phyloP scores from a whole-genome alignment of 2,329 filamentous ascomycete genomes.

The Cylindrodendrum hubeiense region DNA sequence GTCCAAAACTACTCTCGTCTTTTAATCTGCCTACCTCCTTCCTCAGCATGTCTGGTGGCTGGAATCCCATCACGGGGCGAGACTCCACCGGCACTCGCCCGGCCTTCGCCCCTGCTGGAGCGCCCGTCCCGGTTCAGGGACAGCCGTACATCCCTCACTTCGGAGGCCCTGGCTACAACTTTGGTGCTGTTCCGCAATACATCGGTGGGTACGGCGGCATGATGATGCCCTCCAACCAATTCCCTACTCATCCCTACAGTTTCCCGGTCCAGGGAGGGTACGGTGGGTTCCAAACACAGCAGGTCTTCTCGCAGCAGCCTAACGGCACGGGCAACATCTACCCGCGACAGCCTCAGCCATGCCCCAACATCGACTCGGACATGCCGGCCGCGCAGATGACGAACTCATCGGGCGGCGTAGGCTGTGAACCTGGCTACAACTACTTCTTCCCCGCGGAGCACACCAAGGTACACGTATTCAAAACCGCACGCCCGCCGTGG shows the following conservation, averaged over 20 bases:
- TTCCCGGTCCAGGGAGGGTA: not conserved
- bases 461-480: conserved; percentile 70
- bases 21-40: not conserved
- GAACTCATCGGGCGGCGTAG: conserved; percentile 68
- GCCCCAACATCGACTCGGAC: conserved; percentile 56
- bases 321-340: conserved; percentile 52
- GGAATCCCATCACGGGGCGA: conserved; percentile 55
- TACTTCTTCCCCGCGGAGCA: conserved; percentile 71
- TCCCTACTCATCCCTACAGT: not conserved
- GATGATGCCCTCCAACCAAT: not conserved
- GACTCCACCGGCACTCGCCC: conserved; percentile 51
- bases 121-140: conserved; percentile 49
- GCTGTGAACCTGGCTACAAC: conserved; percentile 73
- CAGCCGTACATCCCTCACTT: conserved; percentile 54
- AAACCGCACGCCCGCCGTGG: conserved; percentile 62
- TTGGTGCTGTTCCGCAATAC: conserved; percentile 39
- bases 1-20: not conserved
- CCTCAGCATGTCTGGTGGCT: conserved; percentile 53
- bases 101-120: conserved; percentile 49
- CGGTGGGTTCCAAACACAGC: conserved; percentile 43
- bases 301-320: conserved; percentile 51
- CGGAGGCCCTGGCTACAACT: conserved; percentile 53
- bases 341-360: conserved; percentile 55
- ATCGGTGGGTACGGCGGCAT: conserved; percentile 35
- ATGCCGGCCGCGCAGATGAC: conserved; percentile 67